Evolutionary conservation across 345 rosid genomes (phyloP).

Genomic region (Nasturtium officinale): DNA sequence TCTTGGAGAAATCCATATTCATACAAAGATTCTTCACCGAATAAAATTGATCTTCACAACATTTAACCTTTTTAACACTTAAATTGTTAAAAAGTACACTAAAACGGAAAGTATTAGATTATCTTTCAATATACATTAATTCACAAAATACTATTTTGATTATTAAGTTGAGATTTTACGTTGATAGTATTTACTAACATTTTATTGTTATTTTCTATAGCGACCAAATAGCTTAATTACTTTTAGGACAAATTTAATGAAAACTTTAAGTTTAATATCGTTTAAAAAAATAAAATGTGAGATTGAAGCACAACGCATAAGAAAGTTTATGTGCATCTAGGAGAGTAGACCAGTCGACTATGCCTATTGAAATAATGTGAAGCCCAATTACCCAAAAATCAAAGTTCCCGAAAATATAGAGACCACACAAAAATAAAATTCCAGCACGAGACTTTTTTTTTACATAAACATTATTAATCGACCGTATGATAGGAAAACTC

Average conservation of each 20-base stretch:
- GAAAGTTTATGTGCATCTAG: background rate
- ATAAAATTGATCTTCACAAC: background rate
- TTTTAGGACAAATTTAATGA: background rate
- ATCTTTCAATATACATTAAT: background rate
- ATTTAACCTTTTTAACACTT: background rate
- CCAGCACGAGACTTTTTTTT: background rate
- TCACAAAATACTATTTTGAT: background rate
- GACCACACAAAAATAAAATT: constrained; percentile 3
- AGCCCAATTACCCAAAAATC: background rate
- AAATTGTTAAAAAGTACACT: background rate
- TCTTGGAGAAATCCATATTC: too few relatives aligned
- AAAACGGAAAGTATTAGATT: background rate
- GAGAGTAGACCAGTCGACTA: background rate
- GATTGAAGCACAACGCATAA: background rate
- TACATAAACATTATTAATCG: background rate
- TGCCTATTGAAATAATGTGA: background rate
- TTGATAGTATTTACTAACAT: background rate
- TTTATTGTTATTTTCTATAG: background rate
- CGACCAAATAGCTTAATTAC: too few relatives aligned
- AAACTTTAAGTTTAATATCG: background rate
- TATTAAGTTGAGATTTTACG: background rate
- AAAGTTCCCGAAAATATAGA: background rate
- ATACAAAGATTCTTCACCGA: too few relatives aligned
- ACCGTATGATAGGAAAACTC: background rate
- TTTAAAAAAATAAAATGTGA: background rate